Base-by-base conservation (phyloP, 768 basidiomycete species). In the Lentinula raphanica region DNA sequence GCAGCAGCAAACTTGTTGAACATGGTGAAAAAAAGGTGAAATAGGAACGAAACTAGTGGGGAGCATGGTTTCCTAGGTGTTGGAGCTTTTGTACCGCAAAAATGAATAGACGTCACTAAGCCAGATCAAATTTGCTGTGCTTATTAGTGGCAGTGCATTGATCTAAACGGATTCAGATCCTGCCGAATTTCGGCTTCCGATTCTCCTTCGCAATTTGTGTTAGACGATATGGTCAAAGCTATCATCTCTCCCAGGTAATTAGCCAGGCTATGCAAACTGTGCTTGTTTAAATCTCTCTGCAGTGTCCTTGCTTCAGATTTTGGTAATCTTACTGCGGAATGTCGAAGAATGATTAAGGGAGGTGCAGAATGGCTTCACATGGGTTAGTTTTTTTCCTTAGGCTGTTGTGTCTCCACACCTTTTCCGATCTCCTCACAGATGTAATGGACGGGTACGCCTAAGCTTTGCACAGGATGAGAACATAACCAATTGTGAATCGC, bases 351-450 rank as follows among this genome's bases (percentile, higher is more conserved):
- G 94, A 93, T 98, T 60, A 86, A 87, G 68, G 83, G 85, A 61
- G 97, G 97, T 12, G 95, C 95, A 21, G 89, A 98, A 71, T 98
- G 97, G 97, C 81, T 98, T 58, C 96, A 98, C 65, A 98, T 98
- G 95, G 94, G 94, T 90, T 78, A 63, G 69, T 64, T 28, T 31
- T 49, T 40, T 45, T 46, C 54, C 19, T 19, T 58, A 19, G 23
- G 32, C 36, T 21, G 23, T 23, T 31, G 13, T 25, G 31, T 4
- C 35, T n/a, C 21, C 36, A 28, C 50, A 45, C 48, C 3, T 23
- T 32, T 64, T 28, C 28, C 39, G 19, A 42, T 25, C 31, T 25
- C 29, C 28, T 29, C n/a, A 17, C 19, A 97, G 94, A 98, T 77
- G 86, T 98, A 59, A 98, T 98, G 96, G 96, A 98, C 71, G 95